These are phyloP conservation scores for Galeopsis tetrahit DNA, from an alignment of 257 asterid species.

Conservation along the genomic window DNA sequence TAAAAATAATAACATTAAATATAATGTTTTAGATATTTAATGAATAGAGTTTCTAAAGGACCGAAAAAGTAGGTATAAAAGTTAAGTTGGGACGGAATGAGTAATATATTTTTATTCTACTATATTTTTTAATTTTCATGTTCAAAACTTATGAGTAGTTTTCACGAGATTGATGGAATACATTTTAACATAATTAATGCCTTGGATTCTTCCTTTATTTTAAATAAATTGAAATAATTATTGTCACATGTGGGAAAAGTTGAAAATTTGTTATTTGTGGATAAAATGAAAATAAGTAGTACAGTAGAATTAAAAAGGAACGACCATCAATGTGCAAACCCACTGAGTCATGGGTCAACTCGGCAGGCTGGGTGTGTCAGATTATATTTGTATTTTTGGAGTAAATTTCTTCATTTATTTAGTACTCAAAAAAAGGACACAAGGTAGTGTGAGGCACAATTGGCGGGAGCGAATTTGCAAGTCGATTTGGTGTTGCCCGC, in stretches of 20 bases:
- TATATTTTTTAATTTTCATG: too few relatives aligned
- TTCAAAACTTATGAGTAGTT: too few relatives aligned
- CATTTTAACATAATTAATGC: neutral
- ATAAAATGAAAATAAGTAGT: neutral
- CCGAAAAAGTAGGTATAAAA: too few relatives aligned
- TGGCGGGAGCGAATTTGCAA: conserved; percentile 36
- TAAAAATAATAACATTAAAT: too few relatives aligned
- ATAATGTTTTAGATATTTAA: too few relatives aligned
- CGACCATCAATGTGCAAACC: conserved; percentile 20
- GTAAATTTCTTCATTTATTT: conserved; percentile 7
- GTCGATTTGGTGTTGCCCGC: conserved; percentile 36
- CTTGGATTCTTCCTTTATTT: neutral
- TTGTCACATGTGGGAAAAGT: neutral
- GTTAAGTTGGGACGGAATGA: too few relatives aligned
- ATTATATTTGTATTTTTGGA: conserved; percentile 18
- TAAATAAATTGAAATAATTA: neutral
- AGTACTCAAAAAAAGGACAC: conserved; percentile 4
- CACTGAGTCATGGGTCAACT: conserved; percentile 24
- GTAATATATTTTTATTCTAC: too few relatives aligned
- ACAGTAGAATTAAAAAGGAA: neutral
- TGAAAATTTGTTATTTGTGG: neutral
- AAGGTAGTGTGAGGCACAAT: conserved; percentile 23
- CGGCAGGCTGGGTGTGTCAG: neutral
- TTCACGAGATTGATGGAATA: too few relatives aligned
- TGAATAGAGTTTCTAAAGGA: too few relatives aligned